Evolutionary conservation across 345 rosid species (phyloP).

Genomic region (Euphorbia pulcherrima): DNA sequence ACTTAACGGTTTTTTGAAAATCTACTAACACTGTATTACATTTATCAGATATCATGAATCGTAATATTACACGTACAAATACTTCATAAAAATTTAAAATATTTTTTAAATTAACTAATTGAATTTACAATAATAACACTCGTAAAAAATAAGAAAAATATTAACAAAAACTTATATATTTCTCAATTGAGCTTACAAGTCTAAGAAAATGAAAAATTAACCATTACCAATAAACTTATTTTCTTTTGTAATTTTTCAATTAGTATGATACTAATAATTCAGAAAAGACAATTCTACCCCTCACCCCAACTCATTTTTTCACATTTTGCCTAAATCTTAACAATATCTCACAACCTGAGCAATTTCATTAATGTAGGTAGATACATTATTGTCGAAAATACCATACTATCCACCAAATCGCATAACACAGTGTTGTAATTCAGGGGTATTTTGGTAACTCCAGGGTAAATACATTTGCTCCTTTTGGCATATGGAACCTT

Average conservation of each 20-base stretch:
- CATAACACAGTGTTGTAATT: not conserved
- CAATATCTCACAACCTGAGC: not conserved
- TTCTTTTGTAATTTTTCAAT: not conserved
- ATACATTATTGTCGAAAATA: not conserved
- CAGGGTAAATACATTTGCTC: not conserved
- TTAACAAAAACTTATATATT: not conserved
- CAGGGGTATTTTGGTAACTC: not conserved
- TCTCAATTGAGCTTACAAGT: too few species aligned
- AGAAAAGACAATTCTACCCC: not conserved
- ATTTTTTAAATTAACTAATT: too few species aligned
- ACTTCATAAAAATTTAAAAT: too few species aligned
- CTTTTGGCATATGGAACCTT: not conserved
- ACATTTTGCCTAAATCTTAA: not conserved
- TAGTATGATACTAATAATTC: not conserved
- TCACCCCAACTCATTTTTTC: not conserved
- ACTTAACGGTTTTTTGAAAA: too few species aligned
- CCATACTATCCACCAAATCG: slow-evolving; percentile 12
- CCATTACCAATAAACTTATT: too few species aligned
- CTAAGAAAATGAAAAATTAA: too few species aligned
- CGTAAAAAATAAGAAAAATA: not conserved
- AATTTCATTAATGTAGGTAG: slow-evolving; percentile 3
- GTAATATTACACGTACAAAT: too few species aligned
- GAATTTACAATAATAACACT: too few species aligned
- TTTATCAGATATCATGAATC: too few species aligned
- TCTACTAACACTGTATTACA: too few species aligned